These are phyloP conservation scores for Mitragyna speciosa DNA, from an alignment of 257 asterid species.

Conservation along the genomic window DNA sequence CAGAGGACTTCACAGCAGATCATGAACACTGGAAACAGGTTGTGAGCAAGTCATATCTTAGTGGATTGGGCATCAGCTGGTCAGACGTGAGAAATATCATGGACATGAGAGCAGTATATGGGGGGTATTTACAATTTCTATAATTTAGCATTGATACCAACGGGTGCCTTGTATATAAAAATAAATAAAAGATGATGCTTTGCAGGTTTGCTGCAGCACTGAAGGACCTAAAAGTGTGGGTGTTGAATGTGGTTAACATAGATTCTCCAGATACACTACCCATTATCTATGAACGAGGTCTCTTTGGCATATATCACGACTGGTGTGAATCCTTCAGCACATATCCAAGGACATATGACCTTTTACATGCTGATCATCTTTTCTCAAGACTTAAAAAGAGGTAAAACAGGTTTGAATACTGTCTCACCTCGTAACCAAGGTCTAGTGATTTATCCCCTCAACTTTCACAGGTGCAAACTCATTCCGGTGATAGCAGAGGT, in stretches of 20 bases:
- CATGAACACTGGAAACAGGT: slow-evolving; percentile 65
- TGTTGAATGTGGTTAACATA: slow-evolving; percentile 75
- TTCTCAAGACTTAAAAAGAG: slow-evolving; percentile 66
- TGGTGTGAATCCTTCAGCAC: slow-evolving; percentile 98
- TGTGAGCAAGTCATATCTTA: slow-evolving; percentile 54
- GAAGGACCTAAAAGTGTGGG: slow-evolving; percentile 80
- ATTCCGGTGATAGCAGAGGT: slow-evolving; percentile 62
- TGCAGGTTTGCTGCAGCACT: slow-evolving; percentile 87
- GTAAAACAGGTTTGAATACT: slow-evolving; percentile 27
- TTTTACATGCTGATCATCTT: slow-evolving; percentile 84
- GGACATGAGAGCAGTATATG: slow-evolving; percentile 95
- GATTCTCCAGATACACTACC: slow-evolving; percentile 90
- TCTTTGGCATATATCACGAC: slow-evolving; percentile 81
- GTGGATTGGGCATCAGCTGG: slow-evolving; percentile 76
- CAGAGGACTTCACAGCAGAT: slow-evolving; percentile 73
- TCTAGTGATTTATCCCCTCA: not conserved
- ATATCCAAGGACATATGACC: slow-evolving; percentile 82
- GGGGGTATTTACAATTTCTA: slow-evolving; percentile 53
- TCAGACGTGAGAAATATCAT: slow-evolving; percentile 67
- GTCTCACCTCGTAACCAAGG: not conserved
- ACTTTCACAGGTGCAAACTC: slow-evolving; percentile 61
- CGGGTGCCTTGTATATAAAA: not conserved
- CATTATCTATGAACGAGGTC: slow-evolving; percentile 74
- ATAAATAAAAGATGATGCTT: slow-evolving; percentile 3
- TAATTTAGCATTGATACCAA: not conserved